A percentile compares a stretch with the other conserved stretches of the same genome.
Evolutionary conservation across 2,329 filamentous ascomycete species (phyloP).

Genomic region (Fusarium annulatum): DNA sequence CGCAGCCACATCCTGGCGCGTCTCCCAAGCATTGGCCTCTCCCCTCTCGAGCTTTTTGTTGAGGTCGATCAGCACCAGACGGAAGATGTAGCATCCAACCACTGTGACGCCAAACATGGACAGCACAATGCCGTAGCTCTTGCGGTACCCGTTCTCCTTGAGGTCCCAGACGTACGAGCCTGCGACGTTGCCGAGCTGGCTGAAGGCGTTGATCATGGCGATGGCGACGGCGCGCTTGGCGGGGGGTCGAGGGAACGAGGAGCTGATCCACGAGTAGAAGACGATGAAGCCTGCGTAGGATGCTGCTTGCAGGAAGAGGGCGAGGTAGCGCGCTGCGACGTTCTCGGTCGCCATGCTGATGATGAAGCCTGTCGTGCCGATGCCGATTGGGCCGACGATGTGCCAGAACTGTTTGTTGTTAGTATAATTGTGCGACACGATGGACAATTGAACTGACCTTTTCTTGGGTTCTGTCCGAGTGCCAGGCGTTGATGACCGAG

Average conservation of each 20-base stretch:
- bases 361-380: conserved; percentile 67
- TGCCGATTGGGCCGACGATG: conserved; percentile 62
- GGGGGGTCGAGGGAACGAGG: conserved; percentile 67
- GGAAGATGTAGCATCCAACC: conserved; percentile 61
- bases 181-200: conserved; percentile 68
- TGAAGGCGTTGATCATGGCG: conserved; percentile 69
- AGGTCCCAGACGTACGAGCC: conserved; percentile 73
- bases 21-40: conserved; percentile 52
- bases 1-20: conserved; percentile 52
- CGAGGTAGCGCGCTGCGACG: conserved; percentile 67
- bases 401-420: conserved; percentile 62
- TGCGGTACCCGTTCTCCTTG: conserved; percentile 68
- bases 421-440: not conserved
- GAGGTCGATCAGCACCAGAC: conserved; percentile 57
- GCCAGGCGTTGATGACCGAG: conserved; percentile 66
- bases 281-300: conserved; percentile 70
- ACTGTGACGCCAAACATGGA: conserved; percentile 72
- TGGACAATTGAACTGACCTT: conserved; percentile 50
- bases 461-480: conserved; percentile 66
- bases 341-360: conserved; percentile 69
- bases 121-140: conserved; percentile 73
- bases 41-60: conserved; percentile 61
- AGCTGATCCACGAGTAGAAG: conserved; percentile 68
- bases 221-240: conserved; percentile 71
- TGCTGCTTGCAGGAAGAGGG: conserved; percentile 68